These are phyloP conservation scores for Dendrostoma leiphaemia DNA, from an alignment of 2,329 filamentous ascomycete genomes.

Conservation along the genomic window DNA sequence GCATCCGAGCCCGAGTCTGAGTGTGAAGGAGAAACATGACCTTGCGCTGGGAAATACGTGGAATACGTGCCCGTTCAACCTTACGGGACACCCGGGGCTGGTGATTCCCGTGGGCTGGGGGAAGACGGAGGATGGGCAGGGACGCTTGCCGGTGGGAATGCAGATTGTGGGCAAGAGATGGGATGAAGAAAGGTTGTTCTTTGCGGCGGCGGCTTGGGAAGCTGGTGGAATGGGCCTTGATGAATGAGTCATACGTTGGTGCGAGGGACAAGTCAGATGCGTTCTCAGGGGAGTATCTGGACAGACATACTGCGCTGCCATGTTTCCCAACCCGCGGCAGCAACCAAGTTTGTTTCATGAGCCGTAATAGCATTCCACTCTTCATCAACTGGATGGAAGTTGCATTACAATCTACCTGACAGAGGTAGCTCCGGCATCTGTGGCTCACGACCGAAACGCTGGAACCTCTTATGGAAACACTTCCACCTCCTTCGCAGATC, in stretches of 20 bases:
- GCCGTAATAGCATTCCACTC: neutral
- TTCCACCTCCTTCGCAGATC: neutral
- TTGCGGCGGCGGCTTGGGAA: slow-evolving; percentile 30
- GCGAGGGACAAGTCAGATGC: neutral
- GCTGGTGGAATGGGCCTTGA: slow-evolving; percentile 30
- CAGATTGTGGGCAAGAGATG: slow-evolving; percentile 30
- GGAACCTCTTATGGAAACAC: neutral
- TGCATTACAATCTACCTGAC: neutral
- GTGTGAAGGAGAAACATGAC: slow-evolving; percentile 38
- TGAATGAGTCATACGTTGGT: neutral
- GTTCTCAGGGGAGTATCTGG: neutral
- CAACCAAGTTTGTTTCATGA: neutral
- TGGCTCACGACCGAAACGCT: neutral
- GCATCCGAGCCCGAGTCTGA: slow-evolving; percentile 33
- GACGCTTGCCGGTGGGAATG: slow-evolving; percentile 29
- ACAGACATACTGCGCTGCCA: neutral
- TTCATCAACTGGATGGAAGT: neutral
- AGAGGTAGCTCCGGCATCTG: slow-evolving; percentile 1
- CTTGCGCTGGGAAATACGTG: slow-evolving; percentile 42
- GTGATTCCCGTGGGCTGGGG: slow-evolving; percentile 42
- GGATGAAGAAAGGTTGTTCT: slow-evolving; percentile 27
- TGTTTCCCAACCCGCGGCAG: neutral
- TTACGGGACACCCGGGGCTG: slow-evolving; percentile 48
- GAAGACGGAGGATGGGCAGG: slow-evolving; percentile 17
- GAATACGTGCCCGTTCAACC: slow-evolving; percentile 47